Conservation (phyloP, 306 rosid genomes). For the Trifolium pratense region DNA sequence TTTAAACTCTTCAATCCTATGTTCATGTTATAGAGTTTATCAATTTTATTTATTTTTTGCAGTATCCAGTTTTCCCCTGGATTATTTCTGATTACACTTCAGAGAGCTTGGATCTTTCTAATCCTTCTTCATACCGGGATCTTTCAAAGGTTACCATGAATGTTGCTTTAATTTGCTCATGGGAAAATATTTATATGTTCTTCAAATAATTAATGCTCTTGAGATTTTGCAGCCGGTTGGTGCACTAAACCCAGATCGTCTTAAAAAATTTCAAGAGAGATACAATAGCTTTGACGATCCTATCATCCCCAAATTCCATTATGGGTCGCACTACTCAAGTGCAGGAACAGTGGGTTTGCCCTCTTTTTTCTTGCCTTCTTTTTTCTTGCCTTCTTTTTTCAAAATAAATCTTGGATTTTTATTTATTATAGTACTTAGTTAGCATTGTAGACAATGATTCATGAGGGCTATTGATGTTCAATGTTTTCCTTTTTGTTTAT, state of each 20-base stretch:
- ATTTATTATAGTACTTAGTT: conserved; percentile 26
- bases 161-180: conserved; percentile 38
- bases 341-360: conserved; percentile 88
- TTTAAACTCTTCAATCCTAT: conserved; percentile 34
- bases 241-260: conserved; percentile 80
- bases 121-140: conserved; percentile 88
- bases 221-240: conserved; percentile 80
- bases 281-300: conserved; percentile 94
- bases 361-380: neutral
- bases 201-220: conserved; percentile 29
- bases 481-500: neutral
- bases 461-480: neutral
- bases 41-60: conserved; percentile 44
- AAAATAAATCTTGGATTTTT: neutral
- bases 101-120: conserved; percentile 79
- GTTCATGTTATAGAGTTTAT: conserved; percentile 35
- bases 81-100: conserved; percentile 93
- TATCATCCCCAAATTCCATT: conserved; percentile 91
- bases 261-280: conserved; percentile 88
- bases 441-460: conserved; percentile 12
- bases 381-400: no score
- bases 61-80: conserved; percentile 99
- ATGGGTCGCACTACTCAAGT: conserved; percentile 98
- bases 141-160: conserved; percentile 79
- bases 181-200: conserved; percentile 11